A percentile compares a stretch with the other conserved stretches of the same genome.
Conservation (phyloP, 441 rosid genomes). For the Jatropha multifida region DNA sequence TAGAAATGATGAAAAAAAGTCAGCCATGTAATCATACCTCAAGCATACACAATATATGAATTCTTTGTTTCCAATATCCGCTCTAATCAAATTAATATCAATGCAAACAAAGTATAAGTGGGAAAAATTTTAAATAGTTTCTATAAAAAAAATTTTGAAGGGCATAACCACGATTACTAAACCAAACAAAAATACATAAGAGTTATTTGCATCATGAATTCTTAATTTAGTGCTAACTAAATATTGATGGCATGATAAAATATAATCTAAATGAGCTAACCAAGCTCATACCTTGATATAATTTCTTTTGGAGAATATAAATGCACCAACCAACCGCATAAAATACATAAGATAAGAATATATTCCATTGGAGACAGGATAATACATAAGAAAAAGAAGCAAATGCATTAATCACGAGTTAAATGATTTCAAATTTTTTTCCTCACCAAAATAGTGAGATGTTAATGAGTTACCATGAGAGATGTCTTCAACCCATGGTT, state of each 20-base stretch:
- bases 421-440: not conserved
- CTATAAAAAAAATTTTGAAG: too few species aligned
- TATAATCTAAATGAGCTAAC: not conserved
- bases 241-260: not conserved
- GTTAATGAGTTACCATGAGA: not conserved
- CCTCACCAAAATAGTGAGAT: not conserved
- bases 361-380: not conserved
- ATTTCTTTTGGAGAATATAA: not conserved
- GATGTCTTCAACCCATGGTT: not conserved
- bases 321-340: not conserved
- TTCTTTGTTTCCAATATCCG: not conserved
- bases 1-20: constrained; percentile 26
- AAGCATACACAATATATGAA: constrained; percentile 8
- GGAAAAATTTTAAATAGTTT: too few species aligned
- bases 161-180: too few species aligned
- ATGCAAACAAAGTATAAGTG: too few species aligned
- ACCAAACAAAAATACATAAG: too few species aligned
- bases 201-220: not conserved
- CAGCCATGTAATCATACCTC: constrained; percentile 8
- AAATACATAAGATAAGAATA: not conserved
- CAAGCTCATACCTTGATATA: not conserved
- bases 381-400: not conserved
- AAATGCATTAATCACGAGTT: not conserved
- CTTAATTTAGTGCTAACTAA: not conserved
- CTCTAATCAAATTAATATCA: too few species aligned